Conservation (phyloP, 2,329 filamentous ascomycete species). For the Fusarium brevicatenulatum region DNA sequence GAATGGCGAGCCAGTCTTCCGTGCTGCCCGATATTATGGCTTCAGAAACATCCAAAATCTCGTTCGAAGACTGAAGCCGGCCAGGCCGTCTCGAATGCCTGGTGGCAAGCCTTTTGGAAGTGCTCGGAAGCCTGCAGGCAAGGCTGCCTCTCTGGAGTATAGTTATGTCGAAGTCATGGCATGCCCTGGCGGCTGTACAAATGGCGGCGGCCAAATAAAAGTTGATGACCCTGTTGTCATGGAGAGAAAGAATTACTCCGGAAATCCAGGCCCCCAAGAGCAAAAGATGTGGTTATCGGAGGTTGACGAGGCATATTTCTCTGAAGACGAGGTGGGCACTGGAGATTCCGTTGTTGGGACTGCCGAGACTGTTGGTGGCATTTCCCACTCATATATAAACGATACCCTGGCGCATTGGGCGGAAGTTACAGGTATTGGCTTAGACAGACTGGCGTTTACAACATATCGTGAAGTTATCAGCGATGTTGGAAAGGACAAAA, state of each 20-base stretch:
- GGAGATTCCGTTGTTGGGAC: slow-evolving; percentile 43
- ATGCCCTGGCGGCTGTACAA: slow-evolving; percentile 98
- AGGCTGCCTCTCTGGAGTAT: slow-evolving; percentile 70
- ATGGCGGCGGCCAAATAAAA: slow-evolving; percentile 95
- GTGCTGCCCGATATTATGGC: slow-evolving; percentile 91
- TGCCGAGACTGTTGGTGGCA: slow-evolving; percentile 66
- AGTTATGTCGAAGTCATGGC: slow-evolving; percentile 99
- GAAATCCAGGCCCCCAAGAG: slow-evolving; percentile 76
- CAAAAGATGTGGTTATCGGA: slow-evolving; percentile 86
- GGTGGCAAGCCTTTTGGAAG: slow-evolving; percentile 73
- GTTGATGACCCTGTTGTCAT: slow-evolving; percentile 77
- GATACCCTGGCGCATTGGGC: slow-evolving; percentile 82
- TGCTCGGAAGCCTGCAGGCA: slow-evolving; percentile 63
- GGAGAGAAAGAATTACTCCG: slow-evolving; percentile 57
- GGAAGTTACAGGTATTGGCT: slow-evolving; percentile 72
- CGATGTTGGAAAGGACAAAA: slow-evolving; percentile 84
- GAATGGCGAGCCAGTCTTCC: slow-evolving; percentile 71
- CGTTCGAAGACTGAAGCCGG: slow-evolving; percentile 89
- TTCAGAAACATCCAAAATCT: slow-evolving; percentile 99
- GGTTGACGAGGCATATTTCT: slow-evolving; percentile 92
- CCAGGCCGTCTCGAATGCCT: slow-evolving; percentile 80
- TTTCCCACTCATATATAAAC: slow-evolving; percentile 73
- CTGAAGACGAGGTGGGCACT: slow-evolving; percentile 67
- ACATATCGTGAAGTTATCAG: slow-evolving; percentile 93
- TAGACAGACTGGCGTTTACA: slow-evolving; percentile 81